Conservation (phyloP, 2,329 filamentous ascomycete genomes). For the Aquanectria penicillioides region DNA sequence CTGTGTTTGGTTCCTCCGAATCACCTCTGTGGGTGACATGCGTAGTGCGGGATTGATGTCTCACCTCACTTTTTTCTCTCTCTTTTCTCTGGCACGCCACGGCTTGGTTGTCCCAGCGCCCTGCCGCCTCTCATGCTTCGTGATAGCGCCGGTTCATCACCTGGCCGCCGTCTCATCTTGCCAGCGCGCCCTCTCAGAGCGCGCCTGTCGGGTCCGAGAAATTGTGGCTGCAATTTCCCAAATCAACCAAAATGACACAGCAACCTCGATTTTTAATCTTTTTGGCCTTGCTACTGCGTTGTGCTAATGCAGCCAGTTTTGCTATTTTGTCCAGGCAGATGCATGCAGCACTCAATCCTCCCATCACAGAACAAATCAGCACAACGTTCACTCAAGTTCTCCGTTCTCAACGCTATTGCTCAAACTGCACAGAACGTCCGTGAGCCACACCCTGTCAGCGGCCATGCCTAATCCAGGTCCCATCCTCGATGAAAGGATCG, state of each 20-base stretch:
- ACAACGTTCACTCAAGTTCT: constrained; percentile 10
- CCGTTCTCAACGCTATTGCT: neutral
- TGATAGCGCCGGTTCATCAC: neutral
- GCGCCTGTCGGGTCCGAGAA: neutral
- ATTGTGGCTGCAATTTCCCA: constrained; percentile 11
- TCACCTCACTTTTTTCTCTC: constrained; percentile 3
- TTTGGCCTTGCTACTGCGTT: no score
- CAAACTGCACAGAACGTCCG: neutral
- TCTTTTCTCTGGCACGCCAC: neutral
- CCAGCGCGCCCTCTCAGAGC: neutral
- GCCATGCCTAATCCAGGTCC: constrained; percentile 4
- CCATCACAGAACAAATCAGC: neutral
- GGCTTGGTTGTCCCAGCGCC: constrained; percentile 6
- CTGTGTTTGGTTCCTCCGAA: neutral
- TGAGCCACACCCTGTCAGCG: constrained; percentile 7
- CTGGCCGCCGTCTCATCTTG: constrained; percentile 6
- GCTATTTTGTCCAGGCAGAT: no score
- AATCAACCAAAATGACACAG: neutral
- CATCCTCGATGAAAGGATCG: constrained; percentile 13
- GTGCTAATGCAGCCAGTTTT: no score
- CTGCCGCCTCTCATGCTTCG: constrained; percentile 1
- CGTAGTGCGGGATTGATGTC: no score
- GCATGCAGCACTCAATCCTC: no score
- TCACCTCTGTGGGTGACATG: no score
- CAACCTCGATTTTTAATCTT: neutral